Evolutionary conservation across 108 stramenopile genomes (phyloP), one percentile per base, ranked within the genome.

Genomic region (Skeletonema menzelii): DNA sequence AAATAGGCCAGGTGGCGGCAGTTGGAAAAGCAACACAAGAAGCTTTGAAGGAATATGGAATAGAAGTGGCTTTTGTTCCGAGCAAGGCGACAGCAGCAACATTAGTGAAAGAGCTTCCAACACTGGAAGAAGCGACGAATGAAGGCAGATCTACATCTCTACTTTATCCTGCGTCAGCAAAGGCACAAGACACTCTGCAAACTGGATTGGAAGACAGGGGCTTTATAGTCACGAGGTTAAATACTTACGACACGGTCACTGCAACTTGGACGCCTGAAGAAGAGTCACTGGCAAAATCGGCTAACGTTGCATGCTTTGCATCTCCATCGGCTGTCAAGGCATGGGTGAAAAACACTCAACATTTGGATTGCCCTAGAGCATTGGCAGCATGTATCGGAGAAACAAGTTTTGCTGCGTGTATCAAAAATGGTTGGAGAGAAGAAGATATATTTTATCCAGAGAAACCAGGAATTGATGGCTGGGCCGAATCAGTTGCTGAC

Each of bases 371-470:
- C 22, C 86, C 37, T 30, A 60, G 72, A 37, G 79, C 72, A n/a
- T 49, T 90, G 27, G 94, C 94, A 26, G 90, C 87, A n/a, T 95
- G 94, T 53, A 95, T 95, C 62, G 94, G 94, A 31, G 82, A 84
- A 67, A 95, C 94, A 8, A 91, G 89, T 79, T 90, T 90, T 22
- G 66, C 42, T 10, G 90, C 87, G 12, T 91, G 90, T 69, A 79
- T 74, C 28, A 82, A 87, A 59, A 61, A 71, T 42, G 77, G 80
- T 20, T 92, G 88, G 87, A 30, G 73, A 7, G 90, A 88, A 64
- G 60, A 68, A 14, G 63, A 77, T 46, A 92, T 95, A 14, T 92
- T 86, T 68, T 95, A 80, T 76, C 91, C 94, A 14, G 88, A 89
- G 49, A 87, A 84, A 15, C 94, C 94, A 34, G 91, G 91, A n/a